phyloP scores from a whole-genome alignment of 371 early-diverging fungal species.

The Nosema muscidifuracis region DNA sequence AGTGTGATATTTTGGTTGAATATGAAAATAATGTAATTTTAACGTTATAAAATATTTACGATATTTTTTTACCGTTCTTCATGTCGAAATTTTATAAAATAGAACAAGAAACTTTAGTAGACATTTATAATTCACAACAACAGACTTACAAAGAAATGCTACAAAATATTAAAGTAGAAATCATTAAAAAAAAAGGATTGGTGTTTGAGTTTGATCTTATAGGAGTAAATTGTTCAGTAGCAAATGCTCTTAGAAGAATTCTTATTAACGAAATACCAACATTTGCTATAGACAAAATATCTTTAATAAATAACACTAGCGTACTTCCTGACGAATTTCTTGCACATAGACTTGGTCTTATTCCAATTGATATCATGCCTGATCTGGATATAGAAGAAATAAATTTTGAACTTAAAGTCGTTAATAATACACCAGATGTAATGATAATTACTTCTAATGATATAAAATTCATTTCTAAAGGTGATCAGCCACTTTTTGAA shows the following conservation, averaged over 20 bases:
- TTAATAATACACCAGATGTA: constrained; percentile 41
- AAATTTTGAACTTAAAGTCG: constrained; percentile 66
- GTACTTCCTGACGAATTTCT: constrained; percentile 94
- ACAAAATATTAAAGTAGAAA: constrained; percentile 17
- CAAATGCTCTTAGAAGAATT: constrained; percentile 85
- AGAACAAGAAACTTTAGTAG: constrained; percentile 11
- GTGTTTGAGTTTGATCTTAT: constrained; percentile 51
- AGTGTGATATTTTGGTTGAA: too few species aligned
- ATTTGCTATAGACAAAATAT: constrained; percentile 94
- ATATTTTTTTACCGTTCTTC: too few species aligned
- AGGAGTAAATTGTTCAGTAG: constrained; percentile 63
- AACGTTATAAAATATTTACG: too few species aligned
- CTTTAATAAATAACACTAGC: constrained; percentile 83
- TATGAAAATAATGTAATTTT: too few species aligned
- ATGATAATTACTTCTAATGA: constrained; percentile 70
- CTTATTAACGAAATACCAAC: constrained; percentile 96
- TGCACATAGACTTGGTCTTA: constrained; percentile 91
- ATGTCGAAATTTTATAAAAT: constrained; percentile 37
- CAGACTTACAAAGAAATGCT: constrained; percentile 25
- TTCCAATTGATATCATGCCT: constrained; percentile 80
- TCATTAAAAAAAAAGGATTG: constrained; percentile 19
- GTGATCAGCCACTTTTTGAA: constrained; percentile 72
- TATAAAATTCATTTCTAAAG: constrained; percentile 77
- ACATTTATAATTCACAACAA: not conserved
- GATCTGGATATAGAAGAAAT: constrained; percentile 76